Conservation (phyloP, 768 basidiomycete genomes). For the Tricholoma flavovirens region DNA sequence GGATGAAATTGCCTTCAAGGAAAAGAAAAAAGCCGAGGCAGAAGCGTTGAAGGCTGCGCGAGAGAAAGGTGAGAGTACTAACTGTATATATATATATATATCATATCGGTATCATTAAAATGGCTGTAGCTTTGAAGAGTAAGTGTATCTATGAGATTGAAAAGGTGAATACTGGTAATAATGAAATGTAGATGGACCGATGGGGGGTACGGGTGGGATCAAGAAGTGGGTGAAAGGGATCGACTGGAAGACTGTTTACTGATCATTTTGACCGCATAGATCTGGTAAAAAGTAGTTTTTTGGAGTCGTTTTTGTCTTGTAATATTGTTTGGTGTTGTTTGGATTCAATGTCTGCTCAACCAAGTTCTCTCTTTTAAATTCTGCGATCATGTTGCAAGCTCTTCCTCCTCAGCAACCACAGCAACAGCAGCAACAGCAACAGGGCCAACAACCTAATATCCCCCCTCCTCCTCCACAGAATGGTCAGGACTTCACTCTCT, state of each 20-base stretch:
- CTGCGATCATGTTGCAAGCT: constrained; percentile 59
- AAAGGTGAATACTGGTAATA: not conserved
- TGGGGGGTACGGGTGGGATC: constrained; percentile 62
- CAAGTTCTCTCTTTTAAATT: constrained; percentile 15
- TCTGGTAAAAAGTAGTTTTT: constrained; percentile 72
- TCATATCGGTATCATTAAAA: too few relatives aligned
- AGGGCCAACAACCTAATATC: constrained; percentile 46
- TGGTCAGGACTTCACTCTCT: constrained; percentile 89
- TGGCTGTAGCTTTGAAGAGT: constrained; percentile 61
- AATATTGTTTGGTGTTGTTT: constrained; percentile 36
- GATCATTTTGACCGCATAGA: constrained; percentile 30
- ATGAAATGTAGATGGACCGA: constrained; percentile 50
- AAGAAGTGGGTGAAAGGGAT: constrained; percentile 65
- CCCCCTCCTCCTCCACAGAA: constrained; percentile 78
- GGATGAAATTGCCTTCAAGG: constrained; percentile 68
- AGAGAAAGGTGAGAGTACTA: constrained; percentile 74
- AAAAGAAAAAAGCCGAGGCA: constrained; percentile 70
- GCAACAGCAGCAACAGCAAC: constrained; percentile 52
- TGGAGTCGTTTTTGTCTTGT: too few relatives aligned
- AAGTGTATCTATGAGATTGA: constrained; percentile 14
- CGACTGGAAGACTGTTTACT: constrained; percentile 1
- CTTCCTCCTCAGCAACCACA: constrained; percentile 42
- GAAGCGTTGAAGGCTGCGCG: constrained; percentile 68
- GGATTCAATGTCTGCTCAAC: constrained; percentile 21
- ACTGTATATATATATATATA: too few relatives aligned